Conservation (phyloP, 129 eudicot species). For the Arctium minus region DNA sequence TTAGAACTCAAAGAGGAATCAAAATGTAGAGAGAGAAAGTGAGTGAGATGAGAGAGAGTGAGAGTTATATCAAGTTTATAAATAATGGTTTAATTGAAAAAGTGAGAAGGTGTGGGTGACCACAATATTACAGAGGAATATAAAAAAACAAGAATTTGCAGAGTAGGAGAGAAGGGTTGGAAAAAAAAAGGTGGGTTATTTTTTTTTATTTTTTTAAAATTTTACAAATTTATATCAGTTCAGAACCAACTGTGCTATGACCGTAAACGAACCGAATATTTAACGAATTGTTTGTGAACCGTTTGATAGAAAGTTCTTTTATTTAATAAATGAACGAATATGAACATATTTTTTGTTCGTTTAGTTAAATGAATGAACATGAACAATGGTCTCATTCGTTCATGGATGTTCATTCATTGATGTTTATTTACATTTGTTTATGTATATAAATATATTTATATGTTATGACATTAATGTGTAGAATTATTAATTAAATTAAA, state of each 20-base stretch:
- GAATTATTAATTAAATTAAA: too few relatives aligned
- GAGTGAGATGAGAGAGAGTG: slow-evolving; percentile 9
- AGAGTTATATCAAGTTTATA: slow-evolving; percentile 24
- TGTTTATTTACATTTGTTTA: too few relatives aligned
- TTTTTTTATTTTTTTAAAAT: not conserved
- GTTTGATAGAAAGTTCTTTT: too few relatives aligned
- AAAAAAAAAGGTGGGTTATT: not conserved
- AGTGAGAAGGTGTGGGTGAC: slow-evolving; percentile 29
- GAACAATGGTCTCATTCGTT: too few relatives aligned
- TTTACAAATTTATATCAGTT: not conserved
- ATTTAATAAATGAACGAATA: too few relatives aligned
- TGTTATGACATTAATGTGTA: too few relatives aligned
- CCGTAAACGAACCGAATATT: too few relatives aligned
- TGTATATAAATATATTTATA: too few relatives aligned
- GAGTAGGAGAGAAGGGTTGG: slow-evolving; percentile 22
- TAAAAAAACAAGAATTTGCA: slow-evolving; percentile 28
- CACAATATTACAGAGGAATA: not conserved
- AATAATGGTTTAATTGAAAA: slow-evolving; percentile 22
- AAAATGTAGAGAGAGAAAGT: not conserved
- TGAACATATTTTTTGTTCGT: too few relatives aligned
- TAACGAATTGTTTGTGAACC: too few relatives aligned
- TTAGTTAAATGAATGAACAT: too few relatives aligned
- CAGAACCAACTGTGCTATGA: not conserved
- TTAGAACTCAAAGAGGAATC: slow-evolving; percentile 19
- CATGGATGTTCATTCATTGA: too few relatives aligned